Base-by-base conservation (phyloP, 1,284 basidiomycete genomes). In the Cryptococcus deneoformans region DNA sequence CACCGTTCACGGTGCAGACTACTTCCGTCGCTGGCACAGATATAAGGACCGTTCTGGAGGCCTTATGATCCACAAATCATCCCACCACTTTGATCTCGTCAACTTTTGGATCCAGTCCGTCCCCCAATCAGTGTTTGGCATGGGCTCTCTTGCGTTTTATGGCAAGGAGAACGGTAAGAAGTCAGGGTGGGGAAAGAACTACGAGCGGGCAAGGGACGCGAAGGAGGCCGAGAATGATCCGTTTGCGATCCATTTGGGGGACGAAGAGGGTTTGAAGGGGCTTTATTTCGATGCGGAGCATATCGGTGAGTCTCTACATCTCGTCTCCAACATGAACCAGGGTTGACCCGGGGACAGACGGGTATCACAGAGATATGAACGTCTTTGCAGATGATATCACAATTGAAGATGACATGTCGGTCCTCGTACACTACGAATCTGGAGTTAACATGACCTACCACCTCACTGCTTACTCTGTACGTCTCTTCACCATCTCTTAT, bases 81-180 rank as follows among this genome's bases (percentile, higher is more conserved):
- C 81, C 0, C 83, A 84, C 61, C 82, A 84, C 62, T 71, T 76
- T 53, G 73, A 74, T 38, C 61, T 76, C 1, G 72, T 83, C 50
- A 83, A 84, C 64, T 84, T 82, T 79, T 84, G 82, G 83, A 77
- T 84, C 62, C 79, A 82, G 53, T 79, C 81, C 36, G 73, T 79
- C 52, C 82, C 82, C 1, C 78, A 77, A 12, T 79, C 79, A n/a
- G 82, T 83, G 10, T 82, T 81, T 47, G 82, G 79, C 3, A 80
- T 83, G 68, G 82, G 82, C 38, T 73, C 73, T 37, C 74, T 82
- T 6, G 79, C 77, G 0, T 83, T 84, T 66, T 83, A 84, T 65
- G 82, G 82, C 5, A 73, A 76, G 3, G 75, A 80, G 59, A 79
- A 79, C 50, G 83, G 82, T 29, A 79, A 78, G 57, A 76, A 77